phyloP scores from a whole-genome alignment of 225 moss, liverwort and hornwort genomes.

The Physcomitrium patens region DNA sequence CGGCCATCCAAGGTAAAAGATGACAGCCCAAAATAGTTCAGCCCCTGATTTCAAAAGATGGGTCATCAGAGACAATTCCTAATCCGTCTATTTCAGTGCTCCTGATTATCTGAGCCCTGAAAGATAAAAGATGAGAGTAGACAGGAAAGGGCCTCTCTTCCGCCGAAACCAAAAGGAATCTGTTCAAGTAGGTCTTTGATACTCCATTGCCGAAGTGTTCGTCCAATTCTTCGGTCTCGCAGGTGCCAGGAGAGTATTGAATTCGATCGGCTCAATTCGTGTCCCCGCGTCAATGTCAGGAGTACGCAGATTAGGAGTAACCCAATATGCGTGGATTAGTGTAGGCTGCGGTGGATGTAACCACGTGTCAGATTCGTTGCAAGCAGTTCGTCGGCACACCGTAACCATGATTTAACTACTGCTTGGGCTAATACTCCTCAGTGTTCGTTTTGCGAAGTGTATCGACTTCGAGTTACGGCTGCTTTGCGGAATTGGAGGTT shows the following conservation, averaged over 20 bases:
- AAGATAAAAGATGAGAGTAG: neutral
- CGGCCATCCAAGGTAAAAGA: neutral
- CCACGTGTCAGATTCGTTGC: too few relatives aligned
- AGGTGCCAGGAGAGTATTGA: conserved; percentile 8
- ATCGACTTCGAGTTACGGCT: too few relatives aligned
- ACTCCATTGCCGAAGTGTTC: neutral
- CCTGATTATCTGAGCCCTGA: conserved; percentile 25
- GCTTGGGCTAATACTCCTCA: too few relatives aligned
- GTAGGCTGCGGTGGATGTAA: too few relatives aligned
- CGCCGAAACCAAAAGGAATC: neutral
- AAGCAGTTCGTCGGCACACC: too few relatives aligned
- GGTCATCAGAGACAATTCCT: neutral
- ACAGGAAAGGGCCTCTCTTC: neutral
- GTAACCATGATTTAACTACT: too few relatives aligned
- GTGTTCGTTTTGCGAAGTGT: too few relatives aligned
- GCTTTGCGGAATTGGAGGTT: too few relatives aligned
- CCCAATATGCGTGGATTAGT: too few relatives aligned
- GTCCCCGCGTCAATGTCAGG: conserved; percentile 28
- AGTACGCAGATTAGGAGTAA: neutral
- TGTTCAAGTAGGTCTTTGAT: neutral
- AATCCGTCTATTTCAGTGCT: conserved; percentile 16
- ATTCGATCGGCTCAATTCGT: conserved; percentile 42
- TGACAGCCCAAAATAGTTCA: neutral
- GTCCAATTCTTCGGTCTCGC: conserved; percentile 1
- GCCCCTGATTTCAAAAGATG: conserved; percentile 10